phyloP scores from a whole-genome alignment of 108 stramenopile genomes.

The Fragilariopsis cylindrus region DNA sequence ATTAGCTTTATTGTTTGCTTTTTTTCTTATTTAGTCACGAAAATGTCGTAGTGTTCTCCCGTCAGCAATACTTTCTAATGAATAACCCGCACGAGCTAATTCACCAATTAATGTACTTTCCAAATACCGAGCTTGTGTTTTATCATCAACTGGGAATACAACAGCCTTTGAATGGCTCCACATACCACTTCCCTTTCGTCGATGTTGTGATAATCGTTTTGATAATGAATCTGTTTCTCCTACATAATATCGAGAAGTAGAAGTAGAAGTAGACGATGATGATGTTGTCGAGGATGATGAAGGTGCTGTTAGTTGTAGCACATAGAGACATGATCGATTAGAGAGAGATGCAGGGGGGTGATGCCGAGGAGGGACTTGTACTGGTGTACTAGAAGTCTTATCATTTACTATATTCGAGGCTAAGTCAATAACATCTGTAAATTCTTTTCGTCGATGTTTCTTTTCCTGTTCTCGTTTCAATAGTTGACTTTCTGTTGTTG shows the following conservation, averaged over 20 bases:
- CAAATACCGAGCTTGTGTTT: slow-evolving; percentile 59
- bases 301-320: slow-evolving; percentile 53
- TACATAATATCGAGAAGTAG: slow-evolving; percentile 63
- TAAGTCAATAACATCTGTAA: neutral
- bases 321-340: slow-evolving; percentile 80
- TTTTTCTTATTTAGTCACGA: neutral
- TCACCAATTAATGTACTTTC: slow-evolving; percentile 76
- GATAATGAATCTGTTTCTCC: slow-evolving; percentile 83
- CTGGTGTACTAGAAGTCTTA: neutral
- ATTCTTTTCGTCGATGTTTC: neutral
- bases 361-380: slow-evolving; percentile 42
- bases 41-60: slow-evolving; percentile 40
- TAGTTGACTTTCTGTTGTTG: neutral
- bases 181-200: slow-evolving; percentile 46
- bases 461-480: neutral
- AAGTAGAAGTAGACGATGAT: too few relatives aligned
- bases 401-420: neutral
- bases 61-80: slow-evolving; percentile 61
- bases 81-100: slow-evolving; percentile 59
- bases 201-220: slow-evolving; percentile 65
- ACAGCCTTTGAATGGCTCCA: slow-evolving; percentile 46
- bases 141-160: slow-evolving; percentile 62
- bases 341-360: slow-evolving; percentile 62
- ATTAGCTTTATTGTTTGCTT: too few relatives aligned
- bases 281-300: neutral